Percentiles rank a stretch among this genome's conserved stretches.
These are phyloP conservation scores for Haplographium delicatum DNA, from an alignment of 495 filamentous ascomycete species.

Conservation along the genomic window DNA sequence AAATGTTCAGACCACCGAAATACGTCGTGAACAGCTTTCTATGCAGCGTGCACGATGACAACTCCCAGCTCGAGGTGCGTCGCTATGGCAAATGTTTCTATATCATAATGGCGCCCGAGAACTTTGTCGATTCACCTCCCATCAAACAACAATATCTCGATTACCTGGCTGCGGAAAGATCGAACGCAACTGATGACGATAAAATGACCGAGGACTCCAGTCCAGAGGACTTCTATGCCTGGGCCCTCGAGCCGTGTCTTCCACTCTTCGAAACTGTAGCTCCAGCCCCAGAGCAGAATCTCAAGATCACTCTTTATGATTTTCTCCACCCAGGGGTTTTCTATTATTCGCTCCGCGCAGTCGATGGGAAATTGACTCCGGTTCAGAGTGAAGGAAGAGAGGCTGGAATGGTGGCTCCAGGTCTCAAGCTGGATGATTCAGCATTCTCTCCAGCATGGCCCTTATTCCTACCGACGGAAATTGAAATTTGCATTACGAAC, in stretches of 20 bases:
- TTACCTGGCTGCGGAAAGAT: slow-evolving; percentile 17
- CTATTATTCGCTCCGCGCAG: slow-evolving; percentile 14
- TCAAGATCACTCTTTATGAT: slow-evolving; percentile 12
- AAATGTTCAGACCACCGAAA: slow-evolving; percentile 9
- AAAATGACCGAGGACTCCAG: not conserved
- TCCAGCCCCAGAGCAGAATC: slow-evolving; percentile 11
- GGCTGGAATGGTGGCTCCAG: slow-evolving; percentile 2
- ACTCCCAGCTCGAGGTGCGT: slow-evolving; percentile 16
- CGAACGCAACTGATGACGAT: slow-evolving; percentile 9
- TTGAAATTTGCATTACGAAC: slow-evolving; percentile 12
- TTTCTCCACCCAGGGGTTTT: slow-evolving; percentile 10
- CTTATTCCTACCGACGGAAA: slow-evolving; percentile 6
- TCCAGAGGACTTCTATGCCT: slow-evolving; percentile 15
- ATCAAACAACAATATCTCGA: slow-evolving; percentile 16
- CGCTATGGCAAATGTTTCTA: slow-evolving; percentile 18
- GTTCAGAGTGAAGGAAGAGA: slow-evolving; percentile 7
- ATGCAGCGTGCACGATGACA: slow-evolving; percentile 14
- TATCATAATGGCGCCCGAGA: slow-evolving; percentile 12
- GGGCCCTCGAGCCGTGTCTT: slow-evolving; percentile 11
- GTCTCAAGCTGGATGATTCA: slow-evolving; percentile 6
- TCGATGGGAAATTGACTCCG: slow-evolving; percentile 11
- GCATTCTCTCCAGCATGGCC: slow-evolving; percentile 13
- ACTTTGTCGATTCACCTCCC: slow-evolving; percentile 8
- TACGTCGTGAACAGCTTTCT: slow-evolving; percentile 14
- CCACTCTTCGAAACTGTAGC: slow-evolving; percentile 13